Percentiles rank a stretch among this genome's conserved stretches.
These are phyloP conservation scores for Ceriops decandra DNA, from an alignment of 345 rosid genomes.

Conservation along the genomic window DNA sequence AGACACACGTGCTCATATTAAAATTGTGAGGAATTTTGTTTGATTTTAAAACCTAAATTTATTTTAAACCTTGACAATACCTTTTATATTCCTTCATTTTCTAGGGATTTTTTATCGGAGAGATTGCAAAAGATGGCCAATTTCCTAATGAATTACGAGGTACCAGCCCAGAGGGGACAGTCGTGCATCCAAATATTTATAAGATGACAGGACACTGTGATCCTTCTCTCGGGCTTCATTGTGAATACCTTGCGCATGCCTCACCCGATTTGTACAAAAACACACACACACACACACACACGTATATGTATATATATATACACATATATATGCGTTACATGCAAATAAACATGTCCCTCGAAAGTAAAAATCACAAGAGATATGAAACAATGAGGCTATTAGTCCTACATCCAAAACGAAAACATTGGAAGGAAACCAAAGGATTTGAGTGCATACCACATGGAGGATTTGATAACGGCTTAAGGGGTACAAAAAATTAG, in stretches of 20 bases:
- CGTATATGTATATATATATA: not conserved
- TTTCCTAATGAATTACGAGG: slow-evolving; percentile 32
- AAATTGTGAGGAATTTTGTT: too few relatives aligned
- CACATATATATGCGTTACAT: not conserved
- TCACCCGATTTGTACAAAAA: slow-evolving; percentile 33
- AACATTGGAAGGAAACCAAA: not conserved
- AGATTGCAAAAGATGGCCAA: not conserved
- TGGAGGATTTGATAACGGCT: slow-evolving; percentile 50
- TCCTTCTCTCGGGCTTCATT: slow-evolving; percentile 49
- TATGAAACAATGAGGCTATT: too few relatives aligned
- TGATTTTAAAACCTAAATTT: too few relatives aligned
- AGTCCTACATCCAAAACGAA: not conserved
- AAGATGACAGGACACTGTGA: slow-evolving; percentile 39
- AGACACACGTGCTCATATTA: too few relatives aligned
- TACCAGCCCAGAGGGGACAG: slow-evolving; percentile 55
- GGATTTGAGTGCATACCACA: slow-evolving; percentile 31
- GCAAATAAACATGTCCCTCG: not conserved
- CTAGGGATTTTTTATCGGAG: too few relatives aligned
- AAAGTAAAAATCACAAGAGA: not conserved
- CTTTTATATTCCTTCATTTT: too few relatives aligned
- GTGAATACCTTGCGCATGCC: slow-evolving; percentile 73
- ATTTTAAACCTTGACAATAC: too few relatives aligned
- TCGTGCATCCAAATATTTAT: slow-evolving; percentile 53
- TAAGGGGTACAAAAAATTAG: slow-evolving; percentile 35
- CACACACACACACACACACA: too few relatives aligned